Evolutionary conservation across 2,329 filamentous ascomycete species (phyloP).

Genomic region (Plectosphaerella cucumerina): DNA sequence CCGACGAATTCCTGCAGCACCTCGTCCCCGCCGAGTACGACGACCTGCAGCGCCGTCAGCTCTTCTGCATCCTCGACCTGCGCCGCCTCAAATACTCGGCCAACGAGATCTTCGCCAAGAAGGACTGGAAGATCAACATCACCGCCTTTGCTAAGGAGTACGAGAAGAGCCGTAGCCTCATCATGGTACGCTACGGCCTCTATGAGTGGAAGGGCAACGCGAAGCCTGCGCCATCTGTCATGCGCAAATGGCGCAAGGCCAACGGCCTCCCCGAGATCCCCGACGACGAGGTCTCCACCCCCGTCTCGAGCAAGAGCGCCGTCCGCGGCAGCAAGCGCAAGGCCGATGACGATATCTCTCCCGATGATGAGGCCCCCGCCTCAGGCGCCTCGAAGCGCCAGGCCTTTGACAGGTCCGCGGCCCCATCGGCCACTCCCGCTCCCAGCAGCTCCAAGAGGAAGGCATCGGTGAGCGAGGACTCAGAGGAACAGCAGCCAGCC

Average conservation of each 20-base stretch:
- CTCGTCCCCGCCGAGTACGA: constrained; percentile 54
- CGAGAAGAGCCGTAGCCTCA: constrained; percentile 58
- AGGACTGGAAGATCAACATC: constrained; percentile 60
- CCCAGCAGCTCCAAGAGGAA: constrained; percentile 49
- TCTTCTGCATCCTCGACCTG: constrained; percentile 59
- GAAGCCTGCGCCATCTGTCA: constrained; percentile 52
- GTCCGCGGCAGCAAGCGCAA: constrained; percentile 63
- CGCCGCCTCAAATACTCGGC: constrained; percentile 58
- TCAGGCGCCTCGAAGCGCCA: constrained; percentile 45
- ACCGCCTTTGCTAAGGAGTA: constrained; percentile 61
- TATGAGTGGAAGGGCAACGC: constrained; percentile 59
- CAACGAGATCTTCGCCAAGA: constrained; percentile 55
- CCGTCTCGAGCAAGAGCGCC: constrained; percentile 25
- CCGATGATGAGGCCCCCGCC: constrained; percentile 26
- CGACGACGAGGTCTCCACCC: constrained; percentile 23
- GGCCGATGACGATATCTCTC: constrained; percentile 44
- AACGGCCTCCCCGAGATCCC: constrained; percentile 51
- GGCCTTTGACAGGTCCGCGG: constrained; percentile 33
- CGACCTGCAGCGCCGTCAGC: constrained; percentile 56
- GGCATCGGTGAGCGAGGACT: constrained; percentile 37
- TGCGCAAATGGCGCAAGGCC: constrained; percentile 54
- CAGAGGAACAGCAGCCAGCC: constrained; percentile 40
- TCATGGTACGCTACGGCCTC: constrained; percentile 57
- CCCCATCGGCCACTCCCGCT: constrained; percentile 22
- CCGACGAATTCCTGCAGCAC: constrained; percentile 54